Evolutionary conservation across 108 stramenopile genomes (phyloP).

Genomic region (Pelagomonas calceolata): DNA sequence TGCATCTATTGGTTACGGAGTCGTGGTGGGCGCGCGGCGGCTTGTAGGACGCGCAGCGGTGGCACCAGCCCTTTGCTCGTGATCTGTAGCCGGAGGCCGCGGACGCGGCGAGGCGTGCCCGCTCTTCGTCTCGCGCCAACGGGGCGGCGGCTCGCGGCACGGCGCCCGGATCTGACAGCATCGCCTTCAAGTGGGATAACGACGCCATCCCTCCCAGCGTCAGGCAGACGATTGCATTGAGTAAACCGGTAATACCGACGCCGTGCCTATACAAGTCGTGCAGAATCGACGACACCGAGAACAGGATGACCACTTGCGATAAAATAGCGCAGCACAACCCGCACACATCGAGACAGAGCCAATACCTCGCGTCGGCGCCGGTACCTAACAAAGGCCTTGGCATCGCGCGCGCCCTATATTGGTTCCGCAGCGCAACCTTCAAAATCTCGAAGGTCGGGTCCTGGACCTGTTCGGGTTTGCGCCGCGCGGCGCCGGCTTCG

Average conservation of each 20-base stretch:
- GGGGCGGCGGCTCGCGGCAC: constrained; percentile 70
- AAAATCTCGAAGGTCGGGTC: too few relatives aligned
- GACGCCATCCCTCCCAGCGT: constrained; percentile 41
- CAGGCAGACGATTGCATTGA: constrained; percentile 23
- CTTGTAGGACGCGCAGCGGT: constrained; percentile 68
- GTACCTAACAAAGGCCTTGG: too few relatives aligned
- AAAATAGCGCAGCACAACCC: constrained; percentile 46
- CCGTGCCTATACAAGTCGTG: constrained; percentile 27
- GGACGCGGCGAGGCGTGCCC: constrained; percentile 22
- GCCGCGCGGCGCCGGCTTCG: too few relatives aligned
- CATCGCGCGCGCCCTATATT: too few relatives aligned
- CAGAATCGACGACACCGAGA: constrained; percentile 40
- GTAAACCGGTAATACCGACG: not conserved
- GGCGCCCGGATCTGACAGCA: constrained; percentile 59
- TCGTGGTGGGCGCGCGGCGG: constrained; percentile 71
- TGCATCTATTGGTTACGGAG: constrained; percentile 67
- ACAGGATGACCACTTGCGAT: constrained; percentile 48
- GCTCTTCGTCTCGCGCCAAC: constrained; percentile 10
- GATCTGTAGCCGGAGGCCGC: constrained; percentile 23
- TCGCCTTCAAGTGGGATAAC: constrained; percentile 50
- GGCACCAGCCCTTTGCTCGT: constrained; percentile 53
- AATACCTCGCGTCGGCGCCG: constrained; percentile 7
- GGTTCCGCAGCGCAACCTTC: too few relatives aligned
- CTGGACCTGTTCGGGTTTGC: too few relatives aligned
- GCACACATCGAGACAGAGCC: constrained; percentile 59